phyloP scores from a whole-genome alignment of 257 asterid species.

The Primulina tabacum region DNA sequence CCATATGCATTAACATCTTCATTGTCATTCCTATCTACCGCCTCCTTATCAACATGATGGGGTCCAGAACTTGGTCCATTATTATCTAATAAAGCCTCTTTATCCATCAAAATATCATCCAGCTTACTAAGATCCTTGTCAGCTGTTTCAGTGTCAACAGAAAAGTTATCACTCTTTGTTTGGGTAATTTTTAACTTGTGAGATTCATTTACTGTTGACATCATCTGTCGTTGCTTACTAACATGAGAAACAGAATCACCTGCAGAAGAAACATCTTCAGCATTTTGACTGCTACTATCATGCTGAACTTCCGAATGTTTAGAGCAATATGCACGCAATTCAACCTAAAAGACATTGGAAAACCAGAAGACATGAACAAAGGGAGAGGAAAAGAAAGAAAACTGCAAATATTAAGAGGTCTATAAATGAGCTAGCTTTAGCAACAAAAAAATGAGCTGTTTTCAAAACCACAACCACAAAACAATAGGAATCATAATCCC shows the following conservation, averaged over 20 bases:
- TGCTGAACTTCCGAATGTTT: conserved; percentile 76
- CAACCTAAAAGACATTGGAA: conserved; percentile 53
- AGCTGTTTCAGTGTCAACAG: conserved; percentile 30
- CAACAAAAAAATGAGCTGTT: neutral
- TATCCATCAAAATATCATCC: conserved; percentile 38
- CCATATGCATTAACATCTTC: conserved; percentile 36
- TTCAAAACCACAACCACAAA: neutral
- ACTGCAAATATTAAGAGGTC: conserved; percentile 13
- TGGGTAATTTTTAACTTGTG: conserved; percentile 30
- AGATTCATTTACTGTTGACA: conserved; percentile 24
- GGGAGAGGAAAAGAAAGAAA: conserved; percentile 12
- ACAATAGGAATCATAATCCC: neutral
- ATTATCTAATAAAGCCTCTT: conserved; percentile 35
- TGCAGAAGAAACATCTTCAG: conserved; percentile 37
- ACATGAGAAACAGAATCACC: conserved; percentile 43
- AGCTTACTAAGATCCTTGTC: conserved; percentile 36
- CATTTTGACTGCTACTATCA: conserved; percentile 41
- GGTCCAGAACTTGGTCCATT: conserved; percentile 31
- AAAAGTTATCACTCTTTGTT: conserved; percentile 35
- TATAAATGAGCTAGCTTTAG: conserved; percentile 7
- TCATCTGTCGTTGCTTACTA: conserved; percentile 27
- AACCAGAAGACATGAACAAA: conserved; percentile 10
- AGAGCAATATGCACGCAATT: conserved; percentile 89
- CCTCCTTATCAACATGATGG: conserved; percentile 30
- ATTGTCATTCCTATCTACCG: conserved; percentile 33